Evolutionary conservation across 192 early-diverging fungal genomes (phyloP).

Genomic region (Borealophlyctis nickersoniae): DNA sequence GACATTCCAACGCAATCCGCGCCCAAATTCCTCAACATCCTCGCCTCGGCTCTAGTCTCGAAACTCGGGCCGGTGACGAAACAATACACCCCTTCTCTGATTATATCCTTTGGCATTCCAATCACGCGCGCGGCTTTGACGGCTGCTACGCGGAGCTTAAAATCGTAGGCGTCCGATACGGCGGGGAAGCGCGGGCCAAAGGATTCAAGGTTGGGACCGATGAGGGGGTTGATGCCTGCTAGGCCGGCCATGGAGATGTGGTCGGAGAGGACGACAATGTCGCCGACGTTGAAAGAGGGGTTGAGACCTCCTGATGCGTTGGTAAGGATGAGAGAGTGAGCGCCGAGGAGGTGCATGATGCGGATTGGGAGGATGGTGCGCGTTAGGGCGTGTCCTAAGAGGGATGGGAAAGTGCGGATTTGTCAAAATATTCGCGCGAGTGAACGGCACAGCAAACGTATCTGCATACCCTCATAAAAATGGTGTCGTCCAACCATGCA

Average conservation of each 20-base stretch:
- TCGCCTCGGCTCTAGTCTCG: conserved; percentile 81
- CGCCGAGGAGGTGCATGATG: conserved; percentile 78
- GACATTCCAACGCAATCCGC: conserved; percentile 87
- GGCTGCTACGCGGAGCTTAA: conserved; percentile 67
- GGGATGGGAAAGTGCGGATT: no score
- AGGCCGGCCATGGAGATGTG: conserved; percentile 39
- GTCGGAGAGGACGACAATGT: conserved; percentile 77
- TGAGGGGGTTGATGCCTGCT: conserved; percentile 63
- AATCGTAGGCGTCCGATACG: conserved; percentile 81
- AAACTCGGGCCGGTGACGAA: conserved; percentile 90
- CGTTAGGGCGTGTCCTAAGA: conserved; percentile 64
- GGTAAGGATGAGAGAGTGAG: conserved; percentile 74
- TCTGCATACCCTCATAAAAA: no score
- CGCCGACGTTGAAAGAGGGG: conserved; percentile 71
- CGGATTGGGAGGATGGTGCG: conserved; percentile 83
- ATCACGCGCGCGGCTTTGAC: conserved; percentile 57
- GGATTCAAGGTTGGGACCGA: conserved; percentile 75
- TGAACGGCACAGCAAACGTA: no score
- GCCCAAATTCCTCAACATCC: conserved; percentile 65
- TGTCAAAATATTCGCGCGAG: no score
- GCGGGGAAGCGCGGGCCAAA: conserved; percentile 89
- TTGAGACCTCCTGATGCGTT: conserved; percentile 86
- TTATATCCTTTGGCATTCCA: conserved; percentile 41
- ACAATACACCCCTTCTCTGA: conserved; percentile 79
- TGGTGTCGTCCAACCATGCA: no score